A percentile compares a stretch with the other conserved stretches of the same genome.
phyloP scores from a whole-genome alignment of 352 stramenopile genomes.

The Pythium angustatum region DNA sequence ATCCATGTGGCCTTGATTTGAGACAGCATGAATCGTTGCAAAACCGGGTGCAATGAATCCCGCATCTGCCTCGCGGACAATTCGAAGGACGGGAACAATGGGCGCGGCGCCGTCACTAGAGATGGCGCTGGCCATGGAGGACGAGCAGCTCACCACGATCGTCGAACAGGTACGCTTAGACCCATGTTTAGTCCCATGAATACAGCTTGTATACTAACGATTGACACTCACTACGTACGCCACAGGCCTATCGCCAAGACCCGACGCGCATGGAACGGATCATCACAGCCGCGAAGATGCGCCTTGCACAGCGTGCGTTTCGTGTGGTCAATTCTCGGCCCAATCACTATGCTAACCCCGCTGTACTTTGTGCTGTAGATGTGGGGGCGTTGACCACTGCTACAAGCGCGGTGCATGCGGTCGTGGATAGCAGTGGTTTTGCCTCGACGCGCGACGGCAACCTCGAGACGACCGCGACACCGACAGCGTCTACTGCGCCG shows the following conservation, averaged over 20 bases:
- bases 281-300: constrained; percentile 46
- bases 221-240: background rate
- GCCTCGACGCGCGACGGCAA: background rate
- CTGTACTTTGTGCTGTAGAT: too few relatives aligned
- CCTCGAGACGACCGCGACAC: background rate
- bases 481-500: background rate
- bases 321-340: too few relatives aligned
- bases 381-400: too few relatives aligned
- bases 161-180: constrained; percentile 40
- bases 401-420: too few relatives aligned
- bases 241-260: constrained; percentile 54
- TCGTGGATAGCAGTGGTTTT: too few relatives aligned
- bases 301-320: constrained; percentile 35
- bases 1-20: too few relatives aligned
- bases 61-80: background rate
- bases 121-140: constrained; percentile 61
- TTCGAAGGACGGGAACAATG: constrained; percentile 6
- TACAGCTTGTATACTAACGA: too few relatives aligned
- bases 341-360: too few relatives aligned
- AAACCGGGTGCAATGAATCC: background rate
- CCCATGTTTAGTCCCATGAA: too few relatives aligned
- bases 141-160: constrained; percentile 53
- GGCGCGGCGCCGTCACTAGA: constrained; percentile 43
- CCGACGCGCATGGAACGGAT: constrained; percentile 52
- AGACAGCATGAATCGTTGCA: background rate